Base-by-base conservation (phyloP, 2,329 filamentous ascomycete genomes). In the Dactylellina sp. region DNA sequence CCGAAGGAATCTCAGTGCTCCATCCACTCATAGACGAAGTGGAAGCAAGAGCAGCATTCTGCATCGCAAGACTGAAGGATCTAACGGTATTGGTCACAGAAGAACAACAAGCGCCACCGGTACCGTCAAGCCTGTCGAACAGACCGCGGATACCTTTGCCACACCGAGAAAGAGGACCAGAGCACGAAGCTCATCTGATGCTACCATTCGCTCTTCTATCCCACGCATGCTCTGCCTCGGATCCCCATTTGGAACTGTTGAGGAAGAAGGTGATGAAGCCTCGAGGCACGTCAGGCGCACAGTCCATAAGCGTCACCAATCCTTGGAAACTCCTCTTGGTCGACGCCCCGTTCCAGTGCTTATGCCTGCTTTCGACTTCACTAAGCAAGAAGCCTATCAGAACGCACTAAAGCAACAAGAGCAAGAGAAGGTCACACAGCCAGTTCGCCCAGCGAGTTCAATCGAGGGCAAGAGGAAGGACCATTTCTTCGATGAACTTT, bases 151-250 rank as follows among this genome's bases (percentile, higher is more conserved):
- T 7, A 75, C 14, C 50, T 62, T 75, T 40, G 62, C 63, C 24
- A 66, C 71, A 14, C 71, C 63, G 5, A 57, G 71, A 53, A 75
- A 62, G 46, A 62, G 71, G 35, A 66, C 55, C 11, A 63, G 71
- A 53, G 35, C 46, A 22, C 40, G 71, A 35, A 75, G 71, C 39
- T 75, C 71, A 32, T 75, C 71, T 14, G 71, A 75, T 28, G 71
- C 71, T 11, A 75, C 62, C 20, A 66, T 75, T 16, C 47, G 71
- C 24, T 71, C 66, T n/a, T 68, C 71, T 14, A 75, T 75, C 4
- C 71, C 71, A 7, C 71, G 71, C 56, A 75, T 75, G 71, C 56
- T 75, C 16, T 75, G 71, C 18, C 56, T 75, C 16, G 71, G 71
- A 28, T 66, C 71, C 7, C 71, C 71, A n/a, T 75, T 75, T 18